Evolutionary conservation across 2,329 filamentous ascomycete species (phyloP).

Genomic region (Claviceps sp.): DNA sequence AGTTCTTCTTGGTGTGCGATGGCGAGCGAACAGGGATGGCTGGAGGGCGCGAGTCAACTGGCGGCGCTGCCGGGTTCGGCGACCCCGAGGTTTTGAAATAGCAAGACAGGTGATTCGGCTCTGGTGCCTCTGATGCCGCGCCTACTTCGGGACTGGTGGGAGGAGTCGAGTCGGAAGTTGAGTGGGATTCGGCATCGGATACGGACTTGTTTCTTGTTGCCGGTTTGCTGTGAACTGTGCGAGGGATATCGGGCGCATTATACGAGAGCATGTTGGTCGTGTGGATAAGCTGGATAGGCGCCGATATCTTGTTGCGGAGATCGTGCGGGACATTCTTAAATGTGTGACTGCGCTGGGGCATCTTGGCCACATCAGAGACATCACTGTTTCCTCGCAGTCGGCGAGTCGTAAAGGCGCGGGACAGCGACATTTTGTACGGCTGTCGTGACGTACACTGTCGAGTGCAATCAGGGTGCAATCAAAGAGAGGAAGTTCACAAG

Average conservation of each 20-base stretch:
- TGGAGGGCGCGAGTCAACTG: slow-evolving; percentile 25
- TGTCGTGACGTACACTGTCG: too few species aligned
- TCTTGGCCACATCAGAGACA: slow-evolving; percentile 26
- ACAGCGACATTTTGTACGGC: slow-evolving; percentile 35
- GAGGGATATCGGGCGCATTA: slow-evolving; percentile 73
- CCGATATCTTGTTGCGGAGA: slow-evolving; percentile 66
- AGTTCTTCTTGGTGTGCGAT: slow-evolving; percentile 78
- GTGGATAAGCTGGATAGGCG: slow-evolving; percentile 73
- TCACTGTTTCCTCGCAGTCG: slow-evolving; percentile 41
- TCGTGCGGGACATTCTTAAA: slow-evolving; percentile 27
- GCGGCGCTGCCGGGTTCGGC: slow-evolving; percentile 16
- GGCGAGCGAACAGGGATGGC: slow-evolving; percentile 64
- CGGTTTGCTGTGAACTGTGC: slow-evolving; percentile 34
- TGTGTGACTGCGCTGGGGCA: slow-evolving; percentile 37
- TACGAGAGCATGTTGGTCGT: slow-evolving; percentile 96
- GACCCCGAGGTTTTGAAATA: slow-evolving; percentile 47
- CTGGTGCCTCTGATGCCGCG: slow-evolving; percentile 42
- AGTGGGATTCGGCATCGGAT: slow-evolving; percentile 58
- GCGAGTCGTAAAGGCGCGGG: slow-evolving; percentile 59
- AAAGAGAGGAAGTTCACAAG: neutral
- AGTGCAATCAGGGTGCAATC: too few species aligned
- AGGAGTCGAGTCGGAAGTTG: slow-evolving; percentile 41
- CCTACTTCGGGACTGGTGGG: slow-evolving; percentile 58
- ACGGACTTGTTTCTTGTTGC: slow-evolving; percentile 45
- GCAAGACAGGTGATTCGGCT: slow-evolving; percentile 53